Evolutionary conservation across 345 rosid genomes (phyloP), one percentile per base, ranked within the genome.

Genomic region (Camelina neglecta): DNA sequence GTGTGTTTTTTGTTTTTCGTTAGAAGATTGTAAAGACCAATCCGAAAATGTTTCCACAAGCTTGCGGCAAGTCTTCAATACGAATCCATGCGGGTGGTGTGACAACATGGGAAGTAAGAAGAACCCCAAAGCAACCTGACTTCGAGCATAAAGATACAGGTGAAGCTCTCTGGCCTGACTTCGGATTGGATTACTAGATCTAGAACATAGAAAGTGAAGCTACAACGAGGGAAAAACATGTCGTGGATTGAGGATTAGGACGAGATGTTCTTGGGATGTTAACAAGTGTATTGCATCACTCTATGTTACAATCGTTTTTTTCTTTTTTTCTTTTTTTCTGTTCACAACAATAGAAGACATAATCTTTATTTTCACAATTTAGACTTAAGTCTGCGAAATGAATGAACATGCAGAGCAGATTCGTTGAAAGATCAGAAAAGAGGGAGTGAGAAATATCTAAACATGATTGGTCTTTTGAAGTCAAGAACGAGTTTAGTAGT

Each of bases 71-170:
- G 77, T 84, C 66, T 89, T 84, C 74, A 89, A 89, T 60, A 41
- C 76, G 60, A 89, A 73, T 67, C 96, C 93, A 33, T 50, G 60
- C n/a, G 93, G 86, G 65, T 91, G 98, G 98, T 93, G 90, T 89
- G 96, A 93, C 78, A 82, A 85, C 50, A 86, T 93, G 78, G 76
- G 65, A 33, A 12, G 20, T 6, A 93, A 93, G 90, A 79, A 1
- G 51, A 68, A 78, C 54, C 78, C 78, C 89, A n/a, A 35, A 36
- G 24, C 63, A 72, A n/a, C 95, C 98, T 10, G 96, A 92, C 82
- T 90, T 93, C 61, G 80, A 58, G 80, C 94, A 93, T 76, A 89
- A 84, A 82, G 76, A 76, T 73, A 93, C 94, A 31, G 72, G 81
- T 36, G 96, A 90, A 83, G 81, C 81, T 81, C 91, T 89, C 21